Evolutionary conservation across 192 early-diverging fungal species (phyloP), one percentile per base, ranked within the genome.

Genomic region (Backusella tuberculispora): DNA sequence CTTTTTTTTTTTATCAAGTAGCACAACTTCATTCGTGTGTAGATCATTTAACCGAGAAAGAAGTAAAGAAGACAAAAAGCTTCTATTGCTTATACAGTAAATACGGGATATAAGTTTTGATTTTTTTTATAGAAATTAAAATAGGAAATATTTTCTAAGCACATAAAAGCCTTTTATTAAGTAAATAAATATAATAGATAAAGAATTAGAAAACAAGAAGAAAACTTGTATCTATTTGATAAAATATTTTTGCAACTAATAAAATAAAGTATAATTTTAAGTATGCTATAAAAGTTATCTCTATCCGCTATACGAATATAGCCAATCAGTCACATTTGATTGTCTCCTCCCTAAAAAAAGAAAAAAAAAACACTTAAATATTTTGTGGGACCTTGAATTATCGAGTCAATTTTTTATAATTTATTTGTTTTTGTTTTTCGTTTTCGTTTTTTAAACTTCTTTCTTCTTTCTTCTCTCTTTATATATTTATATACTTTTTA

Each of bases 401-500:
- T 60, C 53, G 21, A 60, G 53, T 60, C 53, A 19, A 60, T 60
- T 60, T 60, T 60, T 60, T 60, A 24, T 24, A 24, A 60, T 60
- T 60, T 60, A 60, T 60, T 60, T 60, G 53, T 75, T 75, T 38
- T 43, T 48, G 43, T 29, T 56, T 68, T 46, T 41, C 45, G 19
- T 26, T 68, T 67, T 41, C 21, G 46, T 64, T 72, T 64, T 72
- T 43, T 67, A 17, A 41, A 34, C 41, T 71, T 48, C 72, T 66
- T 45, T 56, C 56, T 73, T 73, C 34, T 24, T 29, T 68, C 60
- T 69, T 24, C n/a, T n/a, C n/a, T n/a, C n/a, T n/a, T n/a, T n/a
- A n/a, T 60, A 60, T 60, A 60, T 60, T 60, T 60, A 60, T 60
- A 60, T 60, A 26, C 37, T 45, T 73, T 74, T 74, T 60, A 44